Evolutionary conservation across 495 filamentous ascomycete genomes (phyloP).

Genomic region (Xylaria curta): DNA sequence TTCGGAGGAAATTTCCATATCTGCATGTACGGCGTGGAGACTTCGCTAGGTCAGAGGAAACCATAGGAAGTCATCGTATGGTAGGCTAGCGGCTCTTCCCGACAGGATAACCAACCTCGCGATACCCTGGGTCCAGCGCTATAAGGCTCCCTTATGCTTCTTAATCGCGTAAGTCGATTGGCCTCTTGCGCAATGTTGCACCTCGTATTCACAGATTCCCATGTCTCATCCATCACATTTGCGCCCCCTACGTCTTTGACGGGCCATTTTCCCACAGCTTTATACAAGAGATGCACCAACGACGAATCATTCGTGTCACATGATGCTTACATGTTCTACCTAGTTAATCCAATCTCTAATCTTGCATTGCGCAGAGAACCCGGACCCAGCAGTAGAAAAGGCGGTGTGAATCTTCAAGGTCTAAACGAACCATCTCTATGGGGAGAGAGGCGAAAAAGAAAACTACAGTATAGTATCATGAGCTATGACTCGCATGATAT

Average conservation of each 20-base stretch:
- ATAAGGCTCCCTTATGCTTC: background rate
- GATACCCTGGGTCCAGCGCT: background rate
- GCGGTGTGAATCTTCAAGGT: background rate
- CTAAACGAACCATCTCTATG: background rate
- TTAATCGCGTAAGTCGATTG: background rate
- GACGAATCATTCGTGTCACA: background rate
- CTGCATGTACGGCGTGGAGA: background rate
- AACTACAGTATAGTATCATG: background rate
- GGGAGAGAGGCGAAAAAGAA: background rate
- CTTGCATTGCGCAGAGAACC: background rate
- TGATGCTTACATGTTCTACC: background rate
- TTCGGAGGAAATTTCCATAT: slow-evolving; percentile 13
- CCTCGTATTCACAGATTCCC: slow-evolving; percentile 8
- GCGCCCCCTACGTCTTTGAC: background rate
- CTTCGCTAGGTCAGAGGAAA: background rate
- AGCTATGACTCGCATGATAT: slow-evolving; percentile 1
- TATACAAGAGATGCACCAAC: background rate
- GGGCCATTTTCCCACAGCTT: background rate
- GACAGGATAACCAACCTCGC: background rate
- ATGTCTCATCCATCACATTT: background rate
- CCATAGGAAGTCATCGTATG: background rate
- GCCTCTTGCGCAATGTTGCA: background rate
- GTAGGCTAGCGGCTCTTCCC: slow-evolving; percentile 19
- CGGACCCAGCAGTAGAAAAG: background rate
- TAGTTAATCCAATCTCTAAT: background rate